Percentiles rank a stretch among this genome's conserved stretches.
These are phyloP conservation scores for Penicillium sp. DNA, from an alignment of 2,329 filamentous ascomycete genomes.

Conservation along the genomic window DNA sequence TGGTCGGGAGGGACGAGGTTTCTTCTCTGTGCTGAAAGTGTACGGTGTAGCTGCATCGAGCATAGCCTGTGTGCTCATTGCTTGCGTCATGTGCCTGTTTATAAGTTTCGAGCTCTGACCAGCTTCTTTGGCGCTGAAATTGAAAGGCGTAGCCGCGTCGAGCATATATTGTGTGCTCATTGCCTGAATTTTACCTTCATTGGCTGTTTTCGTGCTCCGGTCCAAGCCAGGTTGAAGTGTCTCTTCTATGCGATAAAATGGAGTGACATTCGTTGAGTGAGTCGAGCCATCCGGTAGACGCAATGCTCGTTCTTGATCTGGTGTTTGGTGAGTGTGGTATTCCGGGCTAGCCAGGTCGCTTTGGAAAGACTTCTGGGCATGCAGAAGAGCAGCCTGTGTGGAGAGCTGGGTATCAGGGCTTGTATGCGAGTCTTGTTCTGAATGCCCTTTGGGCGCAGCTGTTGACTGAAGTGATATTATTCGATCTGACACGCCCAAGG, in stretches of 20 bases:
- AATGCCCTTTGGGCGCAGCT: constrained; percentile 27
- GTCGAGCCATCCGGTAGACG: constrained; percentile 14
- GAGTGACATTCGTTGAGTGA: constrained; percentile 28
- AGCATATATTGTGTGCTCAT: constrained; percentile 43
- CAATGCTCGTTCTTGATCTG: constrained; percentile 14
- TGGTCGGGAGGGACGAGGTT: constrained; percentile 11
- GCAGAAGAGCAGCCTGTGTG: constrained; percentile 40
- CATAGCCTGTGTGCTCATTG: constrained; percentile 41
- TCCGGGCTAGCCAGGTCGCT: constrained; percentile 36
- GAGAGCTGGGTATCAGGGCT: constrained; percentile 36
- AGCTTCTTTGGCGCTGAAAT: constrained; percentile 29
- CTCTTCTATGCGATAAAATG: constrained; percentile 28
- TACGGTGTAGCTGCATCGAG: constrained; percentile 42
- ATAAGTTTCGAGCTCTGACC: constrained; percentile 3
- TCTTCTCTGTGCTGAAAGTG: constrained; percentile 34
- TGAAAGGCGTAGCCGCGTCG: constrained; percentile 41
- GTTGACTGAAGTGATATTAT: constrained; percentile 41
- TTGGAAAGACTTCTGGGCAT: constrained; percentile 41
- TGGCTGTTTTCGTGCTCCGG: constrained; percentile 2
- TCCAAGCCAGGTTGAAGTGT: constrained; percentile 7
- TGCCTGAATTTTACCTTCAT: constrained; percentile 22
- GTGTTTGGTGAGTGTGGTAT: constrained; percentile 10
- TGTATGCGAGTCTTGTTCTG: constrained; percentile 20
- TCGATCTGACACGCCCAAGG: constrained; percentile 30
- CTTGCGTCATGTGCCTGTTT: constrained; percentile 20